Base-by-base conservation (phyloP, 495 filamentous ascomycete genomes). In the Xanthoparmelia taractica region DNA sequence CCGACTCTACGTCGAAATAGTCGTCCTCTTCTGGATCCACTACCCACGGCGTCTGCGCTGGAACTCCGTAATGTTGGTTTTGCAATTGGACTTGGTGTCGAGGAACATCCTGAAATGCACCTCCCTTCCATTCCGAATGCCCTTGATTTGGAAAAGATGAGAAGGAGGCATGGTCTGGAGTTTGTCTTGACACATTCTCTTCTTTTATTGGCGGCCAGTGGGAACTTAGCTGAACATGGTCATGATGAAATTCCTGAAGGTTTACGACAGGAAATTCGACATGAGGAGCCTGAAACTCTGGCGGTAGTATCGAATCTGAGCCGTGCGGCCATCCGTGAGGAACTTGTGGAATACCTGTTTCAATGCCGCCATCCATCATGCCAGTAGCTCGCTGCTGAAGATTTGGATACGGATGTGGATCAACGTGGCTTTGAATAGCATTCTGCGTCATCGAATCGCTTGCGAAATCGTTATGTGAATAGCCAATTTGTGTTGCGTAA, bases 1-100 rank as follows among this genome's bases (percentile, higher is more conserved):
- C 88, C 3, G 86, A 84, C 52, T 84, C 76, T 20, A 88, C 78
- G 68, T 87, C 85, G 59, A 80, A 85, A 63, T 80, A 81, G 38
- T 86, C 82, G 63, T 85, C 82, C 38, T 80, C 82, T 37, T 80
- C 76, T 54, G 82, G 75, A 38, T 79, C 76, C 27, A 84, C 80
- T 23, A 80, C 69, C 56, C 57, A 58, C 36, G 63, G 8, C 48
- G 41, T 59, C 41, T 67, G 45, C 36, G 48, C 54, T 45, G 60
- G 25, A 58, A 56, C 13, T 27, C 43, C 58, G 27, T 67, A 62
- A 12, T 33, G 25, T 52, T 58, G 66, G 64, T 62, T 59, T 27
- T 58, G 61, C 31, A 34, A 40, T 17, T 61, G 57, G 20, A 48
- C 50, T 47, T 61, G 62, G n/a, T 48, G 47, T 47, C 34, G 60